A percentile compares a stretch with the other conserved stretches of the same genome.
Evolutionary conservation across 2,329 filamentous ascomycete species (phyloP).

Genomic region (Coleophoma cylindrospora): DNA sequence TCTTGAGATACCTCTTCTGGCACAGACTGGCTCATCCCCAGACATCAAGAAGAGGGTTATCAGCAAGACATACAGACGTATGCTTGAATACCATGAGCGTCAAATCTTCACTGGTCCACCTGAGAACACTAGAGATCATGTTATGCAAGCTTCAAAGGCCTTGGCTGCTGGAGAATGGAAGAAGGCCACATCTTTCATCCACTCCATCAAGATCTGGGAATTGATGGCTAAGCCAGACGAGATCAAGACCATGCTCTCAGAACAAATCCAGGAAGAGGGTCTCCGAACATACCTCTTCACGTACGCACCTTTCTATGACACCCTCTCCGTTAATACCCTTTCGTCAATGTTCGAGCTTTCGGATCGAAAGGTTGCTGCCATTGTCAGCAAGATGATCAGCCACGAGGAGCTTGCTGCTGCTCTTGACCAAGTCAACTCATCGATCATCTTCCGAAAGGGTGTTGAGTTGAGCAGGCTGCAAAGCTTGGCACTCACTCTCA

Average conservation of each 20-base stretch:
- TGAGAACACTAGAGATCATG: conserved; percentile 97
- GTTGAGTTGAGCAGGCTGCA: conserved; percentile 96
- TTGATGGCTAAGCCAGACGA: conserved; percentile 88
- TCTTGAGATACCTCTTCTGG: conserved; percentile 93
- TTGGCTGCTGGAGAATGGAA: conserved; percentile 98
- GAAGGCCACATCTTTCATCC: conserved; percentile 88
- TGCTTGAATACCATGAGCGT: conserved; percentile 98
- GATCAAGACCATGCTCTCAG: conserved; percentile 95
- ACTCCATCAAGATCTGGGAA: conserved; percentile 99
- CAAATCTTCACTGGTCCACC: conserved; percentile 98
- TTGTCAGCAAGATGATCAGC: conserved; percentile 99
- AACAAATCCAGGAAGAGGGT: conserved; percentile 98
- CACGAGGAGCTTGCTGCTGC: conserved; percentile 96
- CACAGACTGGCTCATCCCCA: conserved; percentile 92
- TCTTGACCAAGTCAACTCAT: conserved; percentile 94
- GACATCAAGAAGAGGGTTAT: conserved; percentile 97
- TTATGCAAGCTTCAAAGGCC: conserved; percentile 98
- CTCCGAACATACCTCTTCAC: conserved; percentile 98
- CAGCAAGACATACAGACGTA: conserved; percentile 98
- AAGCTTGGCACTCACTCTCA: conserved; percentile 87
- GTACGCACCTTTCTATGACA: conserved; percentile 98
- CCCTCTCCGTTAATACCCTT: conserved; percentile 79
- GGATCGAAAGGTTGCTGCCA: conserved; percentile 83
- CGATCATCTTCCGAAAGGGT: conserved; percentile 98
- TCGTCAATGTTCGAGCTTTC: conserved; percentile 94